These are phyloP conservation scores for Elaeis guineensis DNA, from an alignment of 176 grass and related monocot species.

Conservation along the genomic window DNA sequence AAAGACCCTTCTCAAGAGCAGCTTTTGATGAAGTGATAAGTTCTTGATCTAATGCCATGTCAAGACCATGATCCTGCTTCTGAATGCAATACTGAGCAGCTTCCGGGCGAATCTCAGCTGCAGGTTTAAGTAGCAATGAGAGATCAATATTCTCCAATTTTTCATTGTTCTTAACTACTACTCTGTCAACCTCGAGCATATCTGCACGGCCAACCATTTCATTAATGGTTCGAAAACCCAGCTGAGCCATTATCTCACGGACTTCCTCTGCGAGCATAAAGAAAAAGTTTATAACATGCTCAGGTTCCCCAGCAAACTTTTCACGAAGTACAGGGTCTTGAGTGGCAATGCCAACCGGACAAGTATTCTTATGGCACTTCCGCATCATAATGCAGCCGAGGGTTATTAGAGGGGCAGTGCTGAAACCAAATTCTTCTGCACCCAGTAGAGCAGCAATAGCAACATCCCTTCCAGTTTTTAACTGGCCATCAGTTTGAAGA, in stretches of 20 bases:
- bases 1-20: slow-evolving; percentile 56
- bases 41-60: slow-evolving; percentile 79
- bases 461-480: slow-evolving; percentile 98
- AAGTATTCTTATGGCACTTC: slow-evolving; percentile 94
- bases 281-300: slow-evolving; percentile 99
- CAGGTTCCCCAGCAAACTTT: slow-evolving; percentile 95
- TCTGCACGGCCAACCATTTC: slow-evolving; percentile 99
- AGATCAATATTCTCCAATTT: slow-evolving; percentile 96
- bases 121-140: slow-evolving; percentile 81
- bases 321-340: slow-evolving; percentile 93
- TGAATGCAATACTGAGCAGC: slow-evolving; percentile 80
- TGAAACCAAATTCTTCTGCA: slow-evolving; percentile 99
- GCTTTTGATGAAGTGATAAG: slow-evolving; percentile 57
- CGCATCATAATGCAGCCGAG: slow-evolving; percentile 99
- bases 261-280: slow-evolving; percentile 99
- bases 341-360: slow-evolving; percentile 95
- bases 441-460: slow-evolving; percentile 90
- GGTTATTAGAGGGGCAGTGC: slow-evolving; percentile 93
- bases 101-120: slow-evolving; percentile 63
- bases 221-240: slow-evolving; percentile 58
- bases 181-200: slow-evolving; percentile 82
- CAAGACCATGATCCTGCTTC: slow-evolving; percentile 89
- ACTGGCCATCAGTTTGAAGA: slow-evolving; percentile 92
- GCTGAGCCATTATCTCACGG: slow-evolving; percentile 87
- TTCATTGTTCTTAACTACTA: slow-evolving; percentile 81